Evolutionary conservation across 805 yeast species (phyloP).

Genomic region (Ogataea allantospora): DNA sequence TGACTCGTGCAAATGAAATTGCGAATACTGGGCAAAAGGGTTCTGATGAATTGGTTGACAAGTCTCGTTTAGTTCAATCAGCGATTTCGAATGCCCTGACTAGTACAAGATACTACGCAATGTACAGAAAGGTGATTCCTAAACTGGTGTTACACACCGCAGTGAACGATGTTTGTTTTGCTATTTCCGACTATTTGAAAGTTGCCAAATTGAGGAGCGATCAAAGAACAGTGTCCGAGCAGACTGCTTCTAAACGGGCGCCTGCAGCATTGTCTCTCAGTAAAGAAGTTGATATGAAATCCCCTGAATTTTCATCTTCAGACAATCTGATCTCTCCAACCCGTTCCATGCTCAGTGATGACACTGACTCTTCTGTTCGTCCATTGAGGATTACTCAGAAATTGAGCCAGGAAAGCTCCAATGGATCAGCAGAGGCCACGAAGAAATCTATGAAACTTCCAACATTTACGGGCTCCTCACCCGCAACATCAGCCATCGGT

Average conservation of each 20-base stretch:
- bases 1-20: constrained; percentile 40
- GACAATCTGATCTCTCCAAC: constrained; percentile 8
- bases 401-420: constrained; percentile 31
- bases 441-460: constrained; percentile 14
- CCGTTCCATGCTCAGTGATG: constrained; percentile 17
- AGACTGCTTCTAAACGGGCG: background rate
- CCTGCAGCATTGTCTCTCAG: constrained; percentile 1
- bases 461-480: constrained; percentile 8
- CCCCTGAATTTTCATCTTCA: background rate
- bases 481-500: constrained; percentile 11
- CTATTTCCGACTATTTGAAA: constrained; percentile 60
- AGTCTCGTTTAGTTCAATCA: constrained; percentile 52
- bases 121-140: constrained; percentile 66
- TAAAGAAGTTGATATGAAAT: background rate
- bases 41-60: constrained; percentile 30
- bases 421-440: constrained; percentile 15
- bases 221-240: constrained; percentile 6
- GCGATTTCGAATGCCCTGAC: constrained; percentile 75
- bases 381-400: constrained; percentile 69
- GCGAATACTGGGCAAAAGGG: constrained; percentile 38
- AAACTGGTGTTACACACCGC: constrained; percentile 71
- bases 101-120: constrained; percentile 68
- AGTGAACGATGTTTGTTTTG: constrained; percentile 66
- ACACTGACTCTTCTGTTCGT: constrained; percentile 49
- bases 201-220: constrained; percentile 43